These are phyloP conservation scores for Clonostachys sp. DNA, from an alignment of 2,329 filamentous ascomycete species.

Conservation along the genomic window DNA sequence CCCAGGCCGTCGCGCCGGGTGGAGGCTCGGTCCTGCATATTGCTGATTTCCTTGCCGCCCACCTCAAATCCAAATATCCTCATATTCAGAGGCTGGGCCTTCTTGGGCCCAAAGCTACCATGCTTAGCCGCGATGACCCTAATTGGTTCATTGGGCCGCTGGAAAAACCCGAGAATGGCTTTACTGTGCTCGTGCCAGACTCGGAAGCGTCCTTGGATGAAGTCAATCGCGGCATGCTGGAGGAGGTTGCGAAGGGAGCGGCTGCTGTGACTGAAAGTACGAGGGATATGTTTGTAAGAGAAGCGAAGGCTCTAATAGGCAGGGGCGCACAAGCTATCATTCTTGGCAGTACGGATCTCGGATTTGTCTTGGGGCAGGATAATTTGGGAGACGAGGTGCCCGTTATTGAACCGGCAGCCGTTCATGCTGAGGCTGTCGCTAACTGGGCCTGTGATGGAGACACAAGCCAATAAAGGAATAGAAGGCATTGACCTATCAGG, in stretches of 20 bases:
- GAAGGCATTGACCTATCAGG: no score
- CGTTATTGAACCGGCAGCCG: constrained; percentile 5
- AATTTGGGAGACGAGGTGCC: constrained; percentile 3
- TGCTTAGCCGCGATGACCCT: constrained; percentile 2
- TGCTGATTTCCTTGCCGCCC: constrained; percentile 3
- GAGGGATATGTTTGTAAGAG: constrained; percentile 4
- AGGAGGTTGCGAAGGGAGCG: constrained; percentile 6
- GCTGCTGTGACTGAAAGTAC: constrained; percentile 2
- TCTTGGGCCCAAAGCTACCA: constrained; percentile 4
- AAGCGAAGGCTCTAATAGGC: constrained; percentile 1
- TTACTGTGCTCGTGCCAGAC: constrained; percentile 3
- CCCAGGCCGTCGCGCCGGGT: neutral
- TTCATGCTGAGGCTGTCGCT: constrained; percentile 5
- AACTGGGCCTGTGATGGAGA: neutral
- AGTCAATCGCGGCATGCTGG: constrained; percentile 7
- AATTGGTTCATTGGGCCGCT: constrained; percentile 3
- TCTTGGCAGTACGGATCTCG: constrained; percentile 5
- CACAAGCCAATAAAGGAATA: no score
- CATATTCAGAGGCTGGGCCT: constrained; percentile 4
- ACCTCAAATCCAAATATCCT: constrained; percentile 1
- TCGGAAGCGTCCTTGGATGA: constrained; percentile 1
- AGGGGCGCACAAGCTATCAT: constrained; percentile 5
- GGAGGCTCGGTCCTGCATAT: constrained; percentile 1
- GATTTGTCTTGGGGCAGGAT: constrained; percentile 5
- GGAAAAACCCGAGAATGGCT: neutral